These are phyloP conservation scores for Aspergillus indologenus DNA, from an alignment of 495 filamentous ascomycete genomes.

Conservation along the genomic window DNA sequence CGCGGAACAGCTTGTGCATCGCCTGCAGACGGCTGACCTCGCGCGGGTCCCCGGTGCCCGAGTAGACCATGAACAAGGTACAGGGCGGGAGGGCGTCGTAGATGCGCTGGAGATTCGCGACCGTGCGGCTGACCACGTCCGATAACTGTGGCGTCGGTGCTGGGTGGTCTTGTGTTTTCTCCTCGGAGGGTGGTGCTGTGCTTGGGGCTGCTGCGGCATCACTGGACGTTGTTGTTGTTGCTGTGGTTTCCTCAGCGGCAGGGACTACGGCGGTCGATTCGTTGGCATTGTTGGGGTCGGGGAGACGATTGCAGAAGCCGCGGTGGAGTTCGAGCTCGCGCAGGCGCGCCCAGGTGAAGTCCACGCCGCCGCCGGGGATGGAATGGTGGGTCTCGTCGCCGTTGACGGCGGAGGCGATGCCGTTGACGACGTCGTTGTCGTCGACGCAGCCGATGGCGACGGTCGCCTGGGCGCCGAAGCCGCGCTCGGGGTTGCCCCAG, in stretches of 20 bases:
- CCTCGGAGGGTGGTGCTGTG: constrained; percentile 2
- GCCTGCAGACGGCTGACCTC: constrained; percentile 70
- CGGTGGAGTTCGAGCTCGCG: constrained; percentile 77
- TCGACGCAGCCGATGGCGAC: constrained; percentile 68
- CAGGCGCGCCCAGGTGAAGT: constrained; percentile 86
- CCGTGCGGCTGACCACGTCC: constrained; percentile 45
- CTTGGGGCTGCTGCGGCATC: not conserved
- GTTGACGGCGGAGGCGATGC: constrained; percentile 63
- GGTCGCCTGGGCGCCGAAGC: constrained; percentile 67
- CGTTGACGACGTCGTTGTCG: constrained; percentile 72
- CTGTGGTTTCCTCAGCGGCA: constrained; percentile 25
- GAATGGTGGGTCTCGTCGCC: constrained; percentile 61
- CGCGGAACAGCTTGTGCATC: constrained; percentile 68
- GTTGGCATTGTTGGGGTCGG: constrained; percentile 46
- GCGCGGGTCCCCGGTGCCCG: constrained; percentile 82
- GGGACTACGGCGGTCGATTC: constrained; percentile 43
- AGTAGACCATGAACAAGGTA: constrained; percentile 85
- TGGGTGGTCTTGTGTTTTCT: not conserved
- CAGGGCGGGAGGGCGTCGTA: constrained; percentile 75
- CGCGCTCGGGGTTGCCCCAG: constrained; percentile 77
- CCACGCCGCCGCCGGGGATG: constrained; percentile 68
- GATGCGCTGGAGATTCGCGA: constrained; percentile 61
- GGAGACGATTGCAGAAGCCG: constrained; percentile 74
- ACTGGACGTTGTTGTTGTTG: constrained; percentile 10
- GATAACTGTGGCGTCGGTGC: constrained; percentile 29